Evolutionary conservation across 2,329 filamentous ascomycete genomes (phyloP), one percentile per base, ranked within the genome.

Genomic region (Xylaria sp.): DNA sequence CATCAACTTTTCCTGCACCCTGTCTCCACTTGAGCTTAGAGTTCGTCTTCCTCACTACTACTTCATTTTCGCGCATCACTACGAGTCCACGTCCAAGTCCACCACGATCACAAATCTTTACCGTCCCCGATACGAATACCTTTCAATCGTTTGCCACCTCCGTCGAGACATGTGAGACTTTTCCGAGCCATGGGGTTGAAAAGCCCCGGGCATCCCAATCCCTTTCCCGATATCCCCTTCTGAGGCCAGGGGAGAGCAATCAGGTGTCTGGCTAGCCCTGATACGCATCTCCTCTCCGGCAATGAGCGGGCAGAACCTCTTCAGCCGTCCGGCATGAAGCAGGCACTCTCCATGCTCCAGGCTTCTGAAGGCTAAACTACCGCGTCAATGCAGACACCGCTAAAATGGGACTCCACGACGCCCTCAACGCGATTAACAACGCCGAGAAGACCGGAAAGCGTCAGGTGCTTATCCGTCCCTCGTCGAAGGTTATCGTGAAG

Each of bases 381-480:
- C 75, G 75, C 76, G 73, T 74, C 66, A 66, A 59, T 80, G 81
- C 82, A 91, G 89, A 90, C 88, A 90, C 88, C 90, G 90, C 83
- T 90, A 98, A 92, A 84, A 99, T 99, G 95, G 94, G 98, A 82
- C 94, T 99, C 86, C 97, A 98, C 90, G 96, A 99, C 92, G 94
- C 93, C 84, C 92, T 98, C 82, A 97, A 97, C 85, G 89, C 91
- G 89, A 98, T 99, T 92, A 99, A 99, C 94, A 99, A 99, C 86
- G 96, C 96, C 89, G 97, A 99, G 91, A 98, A 99, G 92, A 89
- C 93, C 80, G 96, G 96, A 88, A 98, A 98, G 92, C 94, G 96
- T 83, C 96, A 99, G 89, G 96, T 98, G 83, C 82, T 99, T 84
- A 98, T 99, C 90, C 91, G 94, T 81, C 96, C 97, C 80, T 92